phyloP scores from a whole-genome alignment of 441 rosid genomes.

The Pelargonium myrrhifolium region DNA sequence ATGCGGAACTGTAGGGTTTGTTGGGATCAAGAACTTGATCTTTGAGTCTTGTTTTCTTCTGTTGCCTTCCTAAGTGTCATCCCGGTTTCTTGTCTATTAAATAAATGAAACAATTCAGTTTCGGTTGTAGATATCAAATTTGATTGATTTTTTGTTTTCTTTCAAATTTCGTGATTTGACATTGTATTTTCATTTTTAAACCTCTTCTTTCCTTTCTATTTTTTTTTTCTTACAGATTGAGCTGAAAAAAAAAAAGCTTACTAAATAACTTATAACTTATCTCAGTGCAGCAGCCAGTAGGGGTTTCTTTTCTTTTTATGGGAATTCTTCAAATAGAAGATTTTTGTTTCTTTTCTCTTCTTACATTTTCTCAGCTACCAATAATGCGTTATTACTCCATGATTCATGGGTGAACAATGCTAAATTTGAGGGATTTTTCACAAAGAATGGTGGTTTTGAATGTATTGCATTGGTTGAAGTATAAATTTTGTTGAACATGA shows the following conservation, averaged over 20 bases:
- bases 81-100: too few species aligned
- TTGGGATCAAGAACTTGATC: not conserved
- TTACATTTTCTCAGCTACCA: conserved; percentile 1
- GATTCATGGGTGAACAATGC: conserved; percentile 16
- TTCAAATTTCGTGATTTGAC: not conserved
- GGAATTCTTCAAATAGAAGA: not conserved
- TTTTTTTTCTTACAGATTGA: not conserved
- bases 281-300: not conserved
- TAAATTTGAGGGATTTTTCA: conserved; percentile 7
- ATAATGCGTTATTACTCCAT: conserved; percentile 7
- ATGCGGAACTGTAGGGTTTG: conserved; percentile 6
- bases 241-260: not conserved
- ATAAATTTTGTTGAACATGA: conserved; percentile 80
- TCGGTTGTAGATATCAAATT: not conserved
- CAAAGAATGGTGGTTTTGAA: conserved; percentile 28
- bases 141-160: not conserved
- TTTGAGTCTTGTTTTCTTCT: too few species aligned
- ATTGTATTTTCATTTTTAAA: not conserved
- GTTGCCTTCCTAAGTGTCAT: too few species aligned
- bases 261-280: not conserved
- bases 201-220: not conserved
- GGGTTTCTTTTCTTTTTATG: not conserved
- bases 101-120: not conserved
- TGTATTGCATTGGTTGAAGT: conserved; percentile 33
- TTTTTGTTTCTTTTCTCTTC: not conserved